Percentiles rank a stretch among this genome's conserved stretches.
Evolutionary conservation across 176 grass and related monocot genomes (phyloP).

Genomic region (Oryza glumipatula): DNA sequence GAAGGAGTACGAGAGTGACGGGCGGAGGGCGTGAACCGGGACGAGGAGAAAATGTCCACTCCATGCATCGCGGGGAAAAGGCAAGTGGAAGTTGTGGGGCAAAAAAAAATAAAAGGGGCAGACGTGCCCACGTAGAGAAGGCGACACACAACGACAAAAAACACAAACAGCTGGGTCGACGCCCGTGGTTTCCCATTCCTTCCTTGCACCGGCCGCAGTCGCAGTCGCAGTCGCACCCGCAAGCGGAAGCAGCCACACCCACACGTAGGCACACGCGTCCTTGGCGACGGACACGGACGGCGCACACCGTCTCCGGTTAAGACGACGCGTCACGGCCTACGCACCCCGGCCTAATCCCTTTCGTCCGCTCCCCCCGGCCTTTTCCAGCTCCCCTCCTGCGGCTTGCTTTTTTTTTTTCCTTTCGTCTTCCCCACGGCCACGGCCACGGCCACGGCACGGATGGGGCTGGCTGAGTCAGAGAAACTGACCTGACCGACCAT

Average conservation of each 20-base stretch:
- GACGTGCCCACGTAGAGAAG: slow-evolving; percentile 20
- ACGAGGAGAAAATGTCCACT: too few relatives aligned
- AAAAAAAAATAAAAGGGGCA: background rate
- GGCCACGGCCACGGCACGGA: background rate
- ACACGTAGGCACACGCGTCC: background rate
- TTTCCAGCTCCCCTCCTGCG: too few relatives aligned
- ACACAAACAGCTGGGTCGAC: background rate
- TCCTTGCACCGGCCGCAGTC: background rate
- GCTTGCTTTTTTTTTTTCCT: background rate
- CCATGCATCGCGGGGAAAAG: too few relatives aligned
- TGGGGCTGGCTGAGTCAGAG: background rate
- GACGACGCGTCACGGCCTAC: slow-evolving; percentile 38
- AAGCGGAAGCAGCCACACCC: background rate
- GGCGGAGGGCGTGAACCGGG: too few relatives aligned
- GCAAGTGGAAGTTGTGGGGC: too few relatives aligned
- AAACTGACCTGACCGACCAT: background rate
- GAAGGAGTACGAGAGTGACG: too few relatives aligned
- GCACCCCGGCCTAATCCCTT: slow-evolving; percentile 27
- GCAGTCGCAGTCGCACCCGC: too few relatives aligned
- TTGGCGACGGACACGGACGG: background rate
- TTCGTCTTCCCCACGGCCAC: background rate
- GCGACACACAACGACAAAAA: background rate
- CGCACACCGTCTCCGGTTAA: background rate
- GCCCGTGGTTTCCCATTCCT: slow-evolving; percentile 25
- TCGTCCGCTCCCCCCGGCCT: background rate